Base-by-base conservation (phyloP, 495 filamentous ascomycete species). In the Beverwykella pulmonaria region DNA sequence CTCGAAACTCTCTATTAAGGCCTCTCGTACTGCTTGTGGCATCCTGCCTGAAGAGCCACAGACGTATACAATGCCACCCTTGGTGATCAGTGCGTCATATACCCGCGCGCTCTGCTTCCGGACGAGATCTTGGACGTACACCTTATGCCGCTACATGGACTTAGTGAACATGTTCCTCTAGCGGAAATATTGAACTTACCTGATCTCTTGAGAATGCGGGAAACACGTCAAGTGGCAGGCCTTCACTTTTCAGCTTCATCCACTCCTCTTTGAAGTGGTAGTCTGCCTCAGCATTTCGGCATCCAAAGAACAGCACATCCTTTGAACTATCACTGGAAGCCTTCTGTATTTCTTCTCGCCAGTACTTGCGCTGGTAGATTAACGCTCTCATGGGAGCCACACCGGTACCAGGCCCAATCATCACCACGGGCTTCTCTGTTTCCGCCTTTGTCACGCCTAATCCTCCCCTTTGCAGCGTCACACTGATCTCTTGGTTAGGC, bases 71-170 rank as follows among this genome's bases (percentile, higher is more conserved):
- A 85, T 79, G 0, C 86, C 90, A 0, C 75, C 61, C 26, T 77
- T 60, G 29, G 80, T 75, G 54, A 82, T 74, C 12, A 97, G 73
- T 29, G 87, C 72, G 2, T 82, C 71, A 70, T 83, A 88, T 4
- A 97, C 82, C 27, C 82, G 67, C 9, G 63, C 44, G 0, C 81
- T 82, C 19, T 91, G 77, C 70, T 86, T 77, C 0, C 87, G 83
- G 49, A 99, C 84, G 2, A 88, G 78, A 75, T 97, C 86, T 72
- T 99, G 94, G 10, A 99, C 93, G 71, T 99, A 99, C 27, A 89
- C 75, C 76, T 96, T 96, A 63, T 86, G 79, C 25, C 67, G 65
- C 72, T 75, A 49, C 7, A 32, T 0, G 26, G 10, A 10, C 17
- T 69, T 47, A 73, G 64, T n/a, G 17, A 20, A 36, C 36, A 29